phyloP scores from a whole-genome alignment of 208 protist species.

The Leishmania turanica region DNA sequence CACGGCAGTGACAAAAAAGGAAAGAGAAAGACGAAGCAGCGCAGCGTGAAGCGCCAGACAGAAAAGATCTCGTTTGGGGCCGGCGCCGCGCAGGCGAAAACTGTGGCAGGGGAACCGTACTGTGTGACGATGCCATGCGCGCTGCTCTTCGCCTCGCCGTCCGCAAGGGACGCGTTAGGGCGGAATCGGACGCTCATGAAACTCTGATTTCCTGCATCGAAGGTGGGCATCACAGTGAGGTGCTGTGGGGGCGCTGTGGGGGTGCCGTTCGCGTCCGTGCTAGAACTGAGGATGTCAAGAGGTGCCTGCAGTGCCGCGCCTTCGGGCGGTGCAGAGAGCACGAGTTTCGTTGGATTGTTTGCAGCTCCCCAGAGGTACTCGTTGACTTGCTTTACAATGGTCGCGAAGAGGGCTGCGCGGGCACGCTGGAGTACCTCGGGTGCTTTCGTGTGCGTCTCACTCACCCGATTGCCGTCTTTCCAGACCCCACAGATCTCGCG shows the following conservation, averaged over 20 bases:
- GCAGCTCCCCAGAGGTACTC: slow-evolving; percentile 31
- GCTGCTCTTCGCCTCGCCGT: slow-evolving; percentile 18
- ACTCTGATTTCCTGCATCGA: slow-evolving; percentile 23
- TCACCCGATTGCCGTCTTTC: slow-evolving; percentile 36
- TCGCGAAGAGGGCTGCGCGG: slow-evolving; percentile 44
- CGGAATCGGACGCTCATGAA: slow-evolving; percentile 23
- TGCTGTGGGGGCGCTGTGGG: not conserved
- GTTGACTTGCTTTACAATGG: slow-evolving; percentile 43
- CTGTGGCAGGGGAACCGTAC: slow-evolving; percentile 33
- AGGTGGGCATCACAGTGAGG: not conserved
- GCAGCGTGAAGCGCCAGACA: slow-evolving; percentile 31
- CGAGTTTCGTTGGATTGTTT: slow-evolving; percentile 11
- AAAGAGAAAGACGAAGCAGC: slow-evolving; percentile 66
- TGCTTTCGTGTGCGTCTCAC: slow-evolving; percentile 20
- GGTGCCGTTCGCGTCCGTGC: not conserved
- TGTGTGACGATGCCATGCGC: not conserved
- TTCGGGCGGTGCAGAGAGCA: not conserved
- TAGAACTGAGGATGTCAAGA: slow-evolving; percentile 16
- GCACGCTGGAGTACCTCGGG: slow-evolving; percentile 36
- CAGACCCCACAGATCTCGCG: slow-evolving; percentile 44
- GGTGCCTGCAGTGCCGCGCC: slow-evolving; percentile 10
- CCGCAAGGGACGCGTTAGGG: slow-evolving; percentile 14
- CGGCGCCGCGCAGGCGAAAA: slow-evolving; percentile 64
- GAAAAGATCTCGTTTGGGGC: slow-evolving; percentile 59
- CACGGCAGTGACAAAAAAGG: slow-evolving; percentile 73